These are phyloP conservation scores for Acer yangbiense DNA, from an alignment of 345 rosid species.

Conservation along the genomic window DNA sequence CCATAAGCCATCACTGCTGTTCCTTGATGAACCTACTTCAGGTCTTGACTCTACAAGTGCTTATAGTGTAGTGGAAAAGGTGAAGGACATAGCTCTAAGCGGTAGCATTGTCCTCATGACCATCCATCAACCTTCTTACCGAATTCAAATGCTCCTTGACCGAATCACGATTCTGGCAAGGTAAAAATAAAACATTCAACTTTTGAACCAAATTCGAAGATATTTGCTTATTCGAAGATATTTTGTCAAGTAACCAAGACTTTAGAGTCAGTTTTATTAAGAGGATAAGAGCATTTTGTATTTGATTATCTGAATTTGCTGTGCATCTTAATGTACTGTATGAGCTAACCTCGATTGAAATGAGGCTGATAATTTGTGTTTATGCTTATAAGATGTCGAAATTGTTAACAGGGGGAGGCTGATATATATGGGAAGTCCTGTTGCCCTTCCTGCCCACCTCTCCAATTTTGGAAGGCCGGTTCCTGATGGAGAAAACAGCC, in stretches of 20 bases:
- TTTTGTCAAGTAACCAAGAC: background rate
- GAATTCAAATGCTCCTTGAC: constrained; percentile 65
- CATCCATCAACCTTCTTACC: constrained; percentile 71
- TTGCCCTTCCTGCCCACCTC: constrained; percentile 47
- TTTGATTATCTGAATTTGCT: background rate
- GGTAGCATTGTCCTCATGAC: constrained; percentile 82
- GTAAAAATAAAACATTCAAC: constrained; percentile 13
- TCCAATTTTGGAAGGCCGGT: constrained; percentile 66
- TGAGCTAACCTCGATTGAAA: background rate
- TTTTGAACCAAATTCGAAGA: background rate
- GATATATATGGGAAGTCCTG: constrained; percentile 63
- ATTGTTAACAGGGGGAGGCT: constrained; percentile 48
- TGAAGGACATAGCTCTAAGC: constrained; percentile 70
- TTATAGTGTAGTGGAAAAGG: constrained; percentile 80
- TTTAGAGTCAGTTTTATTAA: background rate
- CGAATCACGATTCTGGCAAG: constrained; percentile 48
- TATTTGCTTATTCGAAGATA: background rate
- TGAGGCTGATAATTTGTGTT: background rate
- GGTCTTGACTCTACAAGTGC: constrained; percentile 89
- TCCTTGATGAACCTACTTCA: constrained; percentile 91
- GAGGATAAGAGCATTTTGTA: background rate
- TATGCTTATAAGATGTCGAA: background rate
- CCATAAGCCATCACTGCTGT: constrained; percentile 75
- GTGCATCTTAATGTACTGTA: background rate
- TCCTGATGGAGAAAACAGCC: constrained; percentile 74